Evolutionary conservation across 345 rosid genomes (phyloP).

Genomic region (Bruguiera sexangula): DNA sequence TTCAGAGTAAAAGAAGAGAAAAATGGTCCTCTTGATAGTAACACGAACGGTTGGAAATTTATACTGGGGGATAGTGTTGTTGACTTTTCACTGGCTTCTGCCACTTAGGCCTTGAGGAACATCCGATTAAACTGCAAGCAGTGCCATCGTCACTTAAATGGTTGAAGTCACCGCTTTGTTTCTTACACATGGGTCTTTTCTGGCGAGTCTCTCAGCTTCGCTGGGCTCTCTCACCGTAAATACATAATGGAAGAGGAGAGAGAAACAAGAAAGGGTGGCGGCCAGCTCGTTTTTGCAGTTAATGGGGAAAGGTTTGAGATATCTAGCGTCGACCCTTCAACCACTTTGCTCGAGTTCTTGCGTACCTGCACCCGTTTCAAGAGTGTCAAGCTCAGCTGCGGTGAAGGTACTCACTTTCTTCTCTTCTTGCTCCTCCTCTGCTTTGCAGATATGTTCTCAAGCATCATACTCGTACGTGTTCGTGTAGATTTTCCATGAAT

Average conservation of each 20-base stretch:
- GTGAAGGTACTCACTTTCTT: constrained; percentile 16
- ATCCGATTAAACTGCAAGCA: no score
- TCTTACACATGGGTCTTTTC: neutral
- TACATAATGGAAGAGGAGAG: constrained; percentile 7
- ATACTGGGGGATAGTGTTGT: no score
- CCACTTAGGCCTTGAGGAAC: no score
- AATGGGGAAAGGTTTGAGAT: constrained; percentile 24
- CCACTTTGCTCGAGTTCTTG: constrained; percentile 23
- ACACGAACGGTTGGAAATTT: no score
- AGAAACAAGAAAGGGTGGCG: neutral
- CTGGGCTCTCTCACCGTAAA: neutral
- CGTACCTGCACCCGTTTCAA: constrained; percentile 15
- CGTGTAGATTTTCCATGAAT: no score
- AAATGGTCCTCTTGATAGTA: no score
- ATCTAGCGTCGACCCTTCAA: constrained; percentile 9
- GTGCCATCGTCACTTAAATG: no score
- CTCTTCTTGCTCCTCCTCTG: neutral
- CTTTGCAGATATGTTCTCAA: no score
- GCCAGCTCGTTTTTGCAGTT: constrained; percentile 18
- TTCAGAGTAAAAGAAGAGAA: no score
- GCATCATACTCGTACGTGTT: no score
- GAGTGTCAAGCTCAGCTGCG: constrained; percentile 30
- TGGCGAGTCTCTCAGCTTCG: neutral
- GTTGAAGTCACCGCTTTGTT: no score
- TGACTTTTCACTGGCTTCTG: no score